A percentile compares a stretch with the other conserved stretches of the same genome.
These are phyloP conservation scores for Ceratocystiopsis minuta DNA, from an alignment of 2,329 filamentous ascomycete species.

Conservation along the genomic window DNA sequence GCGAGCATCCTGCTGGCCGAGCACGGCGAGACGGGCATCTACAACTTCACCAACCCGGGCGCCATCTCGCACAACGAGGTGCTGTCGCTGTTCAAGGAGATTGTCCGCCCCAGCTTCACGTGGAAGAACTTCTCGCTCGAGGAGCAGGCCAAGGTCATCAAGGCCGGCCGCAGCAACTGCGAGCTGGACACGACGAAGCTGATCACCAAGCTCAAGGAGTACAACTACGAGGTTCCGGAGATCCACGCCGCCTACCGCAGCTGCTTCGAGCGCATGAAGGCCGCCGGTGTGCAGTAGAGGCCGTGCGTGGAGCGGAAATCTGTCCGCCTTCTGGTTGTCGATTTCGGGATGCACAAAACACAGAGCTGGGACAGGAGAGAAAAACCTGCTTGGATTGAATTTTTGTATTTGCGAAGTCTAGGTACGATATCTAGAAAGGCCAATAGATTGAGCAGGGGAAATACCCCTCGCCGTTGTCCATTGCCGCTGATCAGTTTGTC, in stretches of 20 bases:
- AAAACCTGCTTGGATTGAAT: too few relatives aligned
- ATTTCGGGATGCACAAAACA: too few relatives aligned
- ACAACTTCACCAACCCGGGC: conserved; percentile 55
- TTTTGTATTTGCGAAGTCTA: too few relatives aligned
- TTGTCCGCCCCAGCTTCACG: conserved; percentile 39
- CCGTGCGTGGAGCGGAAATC: too few relatives aligned
- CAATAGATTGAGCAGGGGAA: too few relatives aligned
- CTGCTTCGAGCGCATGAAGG: conserved; percentile 48
- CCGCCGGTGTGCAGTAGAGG: conserved; percentile 29
- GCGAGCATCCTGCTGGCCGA: conserved; percentile 73
- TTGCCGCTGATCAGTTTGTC: too few relatives aligned
- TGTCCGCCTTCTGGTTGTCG: too few relatives aligned
- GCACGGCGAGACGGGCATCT: conserved; percentile 61
- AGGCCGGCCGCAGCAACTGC: conserved; percentile 49
- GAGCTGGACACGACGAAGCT: conserved; percentile 45
- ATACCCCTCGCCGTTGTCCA: too few relatives aligned
- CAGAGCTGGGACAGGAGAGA: too few relatives aligned
- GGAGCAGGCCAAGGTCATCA: conserved; percentile 49
- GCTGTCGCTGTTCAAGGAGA: conserved; percentile 41
- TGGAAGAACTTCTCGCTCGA: conserved; percentile 51
- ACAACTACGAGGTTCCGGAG: conserved; percentile 39
- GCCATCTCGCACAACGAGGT: conserved; percentile 57
- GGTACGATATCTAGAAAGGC: too few relatives aligned
- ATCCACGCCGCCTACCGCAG: conserved; percentile 41
- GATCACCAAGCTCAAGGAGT: conserved; percentile 39